Base-by-base conservation (phyloP, 2,329 filamentous ascomycete species). In the Aspergillus aculeatus region DNA sequence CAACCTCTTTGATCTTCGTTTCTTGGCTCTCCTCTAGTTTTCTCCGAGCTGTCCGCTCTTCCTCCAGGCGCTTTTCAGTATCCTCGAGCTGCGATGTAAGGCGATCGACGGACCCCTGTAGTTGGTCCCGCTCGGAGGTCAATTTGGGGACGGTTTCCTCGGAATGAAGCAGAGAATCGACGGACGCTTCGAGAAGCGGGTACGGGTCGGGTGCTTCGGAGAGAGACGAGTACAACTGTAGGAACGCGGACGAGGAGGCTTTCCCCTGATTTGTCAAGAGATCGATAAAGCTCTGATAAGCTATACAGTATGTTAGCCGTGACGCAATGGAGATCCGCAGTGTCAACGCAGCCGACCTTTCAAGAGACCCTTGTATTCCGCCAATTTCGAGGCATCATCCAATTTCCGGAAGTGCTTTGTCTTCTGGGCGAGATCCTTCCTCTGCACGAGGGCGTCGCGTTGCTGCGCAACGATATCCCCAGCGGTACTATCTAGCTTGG, bases 371-470 rank as follows among this genome's bases (percentile, higher is more conserved):
- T 98, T 99, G 80, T 96, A 87, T 75, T 99, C 95, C 5, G 83
- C 82, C 56, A 99, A 79, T 76, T 98, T 99, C 58, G 85, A 86
- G 11, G 89, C 81, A 81, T 99, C 92, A 68, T 98, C 94, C 11
- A 96, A 84, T 75, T 97, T 98, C 62, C 93, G 84, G 69, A 98
- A 99, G 70, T 98, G 94, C 72, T 99, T 99, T 0, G 95, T 99
- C 82, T 97, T 98, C 73, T 97, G 93, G n/a, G 96, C 95, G 21
- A 99, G 82, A 62, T 99, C 96, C 74, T 99, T 99, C 56, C 95
- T 86, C 75, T 99, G 94, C 0, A 97, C 89, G 4, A 96, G 89
- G n/a, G 94, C 91, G 76, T 98, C 95, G 69, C 93, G 86, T 73
- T 99, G 96, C 73, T 96, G 92, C 51, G 90, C 82, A 55, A 98